Base-by-base conservation (phyloP, 495 filamentous ascomycete genomes). In the Aspergillus coremiiformis region DNA sequence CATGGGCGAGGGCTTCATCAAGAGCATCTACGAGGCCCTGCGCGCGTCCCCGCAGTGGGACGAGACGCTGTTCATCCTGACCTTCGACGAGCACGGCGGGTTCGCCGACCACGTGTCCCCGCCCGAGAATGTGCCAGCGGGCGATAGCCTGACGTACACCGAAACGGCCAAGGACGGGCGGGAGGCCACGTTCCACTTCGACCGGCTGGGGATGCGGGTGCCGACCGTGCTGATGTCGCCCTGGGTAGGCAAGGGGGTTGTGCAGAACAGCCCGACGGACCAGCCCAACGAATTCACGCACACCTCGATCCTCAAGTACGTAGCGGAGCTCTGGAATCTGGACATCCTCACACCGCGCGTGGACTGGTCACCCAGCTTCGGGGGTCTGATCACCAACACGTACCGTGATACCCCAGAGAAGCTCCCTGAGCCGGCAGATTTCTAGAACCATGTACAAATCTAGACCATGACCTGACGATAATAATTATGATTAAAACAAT, bases 161-260 rank as follows among this genome's bases (percentile, higher is more conserved):
- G 73, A 75, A 42, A 57, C 43, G 2, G 68, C 74, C 0, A 50
- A 47, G 1, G 69, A 74, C 39, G 77, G 75, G 23, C 44, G 64
- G 22, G 52, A 63, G n/a, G 69, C 68, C 39, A 76, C 70, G 2
- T 76, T 77, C 54, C 58, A 67, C 44, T 80, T 78, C 51, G 67
- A 74, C 57, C 69, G 77, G 37, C 66, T 78, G n/a, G 75, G 77
- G 11, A 59, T 74, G 23, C 71, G 77, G 11, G 69, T 78, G 10
- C 77, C 77, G 0, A 76, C 76, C 0, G 53, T 77, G 4, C 56
- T 80, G 8, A 76, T 77, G 44, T 78, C 75, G 4, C 75, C 75
- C 2, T 78, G 73, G 70, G 70, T 77, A 1, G 57, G 49, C 9
- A 74, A 74, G 55, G 74, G 73, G 0, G 14, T 62, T 3, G 64